These are phyloP conservation scores for Fusarium nisikadoi DNA, from an alignment of 2,329 filamentous ascomycete genomes.

Conservation along the genomic window DNA sequence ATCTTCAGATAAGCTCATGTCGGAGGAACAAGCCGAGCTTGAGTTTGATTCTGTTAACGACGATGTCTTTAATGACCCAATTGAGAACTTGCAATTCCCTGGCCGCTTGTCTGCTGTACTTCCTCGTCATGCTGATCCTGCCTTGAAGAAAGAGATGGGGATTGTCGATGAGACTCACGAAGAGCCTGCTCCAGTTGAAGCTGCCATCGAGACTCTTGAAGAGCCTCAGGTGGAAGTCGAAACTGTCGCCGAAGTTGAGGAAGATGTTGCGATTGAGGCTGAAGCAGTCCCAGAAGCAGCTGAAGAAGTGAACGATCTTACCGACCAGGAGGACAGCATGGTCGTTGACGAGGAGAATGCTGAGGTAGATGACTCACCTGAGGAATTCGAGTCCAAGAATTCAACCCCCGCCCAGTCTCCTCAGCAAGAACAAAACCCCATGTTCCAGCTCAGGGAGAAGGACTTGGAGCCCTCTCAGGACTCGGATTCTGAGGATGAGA, in stretches of 20 bases:
- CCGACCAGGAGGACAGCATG: slow-evolving; percentile 40
- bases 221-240: slow-evolving; percentile 5
- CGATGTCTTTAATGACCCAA: slow-evolving; percentile 49
- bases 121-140: slow-evolving; percentile 56
- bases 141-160: slow-evolving; percentile 48
- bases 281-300: background rate
- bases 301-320: slow-evolving; percentile 28
- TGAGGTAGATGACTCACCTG: slow-evolving; percentile 23
- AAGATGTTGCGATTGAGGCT: background rate
- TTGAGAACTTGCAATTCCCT: slow-evolving; percentile 54
- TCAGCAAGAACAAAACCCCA: slow-evolving; percentile 35
- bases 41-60: slow-evolving; percentile 41
- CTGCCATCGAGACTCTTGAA: background rate
- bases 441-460: slow-evolving; percentile 58
- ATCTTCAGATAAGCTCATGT: slow-evolving; percentile 53
- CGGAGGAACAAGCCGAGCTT: slow-evolving; percentile 46
- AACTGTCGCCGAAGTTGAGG: background rate
- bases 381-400: slow-evolving; percentile 4
- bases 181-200: background rate
- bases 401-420: slow-evolving; percentile 25
- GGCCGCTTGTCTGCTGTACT: slow-evolving; percentile 59
- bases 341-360: slow-evolving; percentile 33
- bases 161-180: slow-evolving; percentile 45
- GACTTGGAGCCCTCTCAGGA: slow-evolving; percentile 57
- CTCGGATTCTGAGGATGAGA: slow-evolving; percentile 64